These are phyloP conservation scores for Stagonosporopsis cucurbitacearum DNA, from an alignment of 2,329 filamentous ascomycete genomes.

Conservation along the genomic window DNA sequence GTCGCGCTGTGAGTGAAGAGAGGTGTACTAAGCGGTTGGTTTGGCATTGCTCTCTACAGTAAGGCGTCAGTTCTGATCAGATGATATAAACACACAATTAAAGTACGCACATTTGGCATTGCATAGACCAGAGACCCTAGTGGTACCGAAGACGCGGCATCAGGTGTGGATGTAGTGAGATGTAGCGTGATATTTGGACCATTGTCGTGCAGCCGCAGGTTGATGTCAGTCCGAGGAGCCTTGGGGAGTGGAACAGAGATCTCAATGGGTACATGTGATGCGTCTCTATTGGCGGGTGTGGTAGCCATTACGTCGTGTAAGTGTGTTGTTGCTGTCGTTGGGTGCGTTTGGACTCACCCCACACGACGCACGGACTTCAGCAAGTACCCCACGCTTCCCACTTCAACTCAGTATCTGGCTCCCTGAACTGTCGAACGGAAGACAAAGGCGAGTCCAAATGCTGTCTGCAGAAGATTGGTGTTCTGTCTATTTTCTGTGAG, in stretches of 20 bases:
- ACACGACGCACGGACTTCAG: constrained; percentile 12
- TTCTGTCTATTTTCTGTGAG: neutral
- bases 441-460: too few species aligned
- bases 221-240: constrained; percentile 62
- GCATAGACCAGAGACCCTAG: constrained; percentile 95
- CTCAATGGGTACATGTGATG: constrained; percentile 54
- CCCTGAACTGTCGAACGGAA: neutral
- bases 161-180: constrained; percentile 59
- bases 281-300: constrained; percentile 19
- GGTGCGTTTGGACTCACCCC: constrained; percentile 13
- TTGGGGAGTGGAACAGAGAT: constrained; percentile 64
- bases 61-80: constrained; percentile 16
- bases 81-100: neutral
- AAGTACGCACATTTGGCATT: constrained; percentile 76
- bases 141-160: constrained; percentile 42
- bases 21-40: constrained; percentile 75
- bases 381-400: constrained; percentile 10
- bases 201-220: constrained; percentile 64
- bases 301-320: constrained; percentile 28
- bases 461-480: neutral
- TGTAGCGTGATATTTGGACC: constrained; percentile 62
- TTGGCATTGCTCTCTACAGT: constrained; percentile 48
- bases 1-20: constrained; percentile 78
- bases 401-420: neutral
- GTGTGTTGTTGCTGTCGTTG: constrained; percentile 1